These are phyloP conservation scores for Aotearoamyces nothofagi DNA, from an alignment of 2,329 filamentous ascomycete genomes.

Conservation along the genomic window DNA sequence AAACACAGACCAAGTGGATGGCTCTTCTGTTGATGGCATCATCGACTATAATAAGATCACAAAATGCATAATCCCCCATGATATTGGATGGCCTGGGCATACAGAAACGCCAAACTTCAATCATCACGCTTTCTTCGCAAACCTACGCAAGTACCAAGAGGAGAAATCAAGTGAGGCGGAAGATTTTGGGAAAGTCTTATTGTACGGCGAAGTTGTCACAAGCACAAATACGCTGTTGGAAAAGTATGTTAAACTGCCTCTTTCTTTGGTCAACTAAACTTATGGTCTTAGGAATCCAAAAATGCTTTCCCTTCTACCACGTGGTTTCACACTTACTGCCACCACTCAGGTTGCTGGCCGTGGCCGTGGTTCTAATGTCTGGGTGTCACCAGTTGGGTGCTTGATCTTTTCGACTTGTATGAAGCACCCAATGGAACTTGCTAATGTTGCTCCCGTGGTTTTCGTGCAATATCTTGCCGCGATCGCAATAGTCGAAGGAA, in stretches of 20 bases:
- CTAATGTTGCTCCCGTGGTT: slow-evolving; percentile 61
- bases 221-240: slow-evolving; percentile 90
- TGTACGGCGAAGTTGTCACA: slow-evolving; percentile 87
- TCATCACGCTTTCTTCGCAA: slow-evolving; percentile 62
- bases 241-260: slow-evolving; percentile 36
- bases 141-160: slow-evolving; percentile 49
- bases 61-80: slow-evolving; percentile 63
- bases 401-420: slow-evolving; percentile 83
- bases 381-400: slow-evolving; percentile 78
- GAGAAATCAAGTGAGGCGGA: slow-evolving; percentile 36
- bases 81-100: slow-evolving; percentile 46
- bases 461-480: slow-evolving; percentile 91
- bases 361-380: slow-evolving; percentile 83
- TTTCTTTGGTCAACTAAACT: slow-evolving; percentile 2
- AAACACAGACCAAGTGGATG: slow-evolving; percentile 7
- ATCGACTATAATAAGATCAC: slow-evolving; percentile 59
- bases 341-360: slow-evolving; percentile 79
- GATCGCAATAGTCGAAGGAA: slow-evolving; percentile 71
- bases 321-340: slow-evolving; percentile 76
- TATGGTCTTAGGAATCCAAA: slow-evolving; percentile 48
- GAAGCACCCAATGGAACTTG: slow-evolving; percentile 63
- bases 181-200: slow-evolving; percentile 59
- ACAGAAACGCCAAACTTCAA: slow-evolving; percentile 78
- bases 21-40: slow-evolving; percentile 36
- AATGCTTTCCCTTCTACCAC: slow-evolving; percentile 60